phyloP scores from a whole-genome alignment of 345 rosid genomes.

The Arabis hirsuta region DNA sequence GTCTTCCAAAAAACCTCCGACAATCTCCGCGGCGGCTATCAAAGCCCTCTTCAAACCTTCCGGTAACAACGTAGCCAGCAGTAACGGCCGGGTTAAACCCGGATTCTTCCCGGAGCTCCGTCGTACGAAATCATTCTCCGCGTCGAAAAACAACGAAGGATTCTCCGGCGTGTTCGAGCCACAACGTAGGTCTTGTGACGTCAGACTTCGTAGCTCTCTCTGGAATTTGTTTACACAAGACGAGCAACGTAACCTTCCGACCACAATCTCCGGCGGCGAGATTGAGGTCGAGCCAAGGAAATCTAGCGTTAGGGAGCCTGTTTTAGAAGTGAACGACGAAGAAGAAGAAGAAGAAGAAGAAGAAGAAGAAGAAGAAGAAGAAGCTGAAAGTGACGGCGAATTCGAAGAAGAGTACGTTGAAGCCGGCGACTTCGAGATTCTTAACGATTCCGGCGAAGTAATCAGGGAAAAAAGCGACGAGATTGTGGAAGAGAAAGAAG shows the following conservation, averaged over 20 bases:
- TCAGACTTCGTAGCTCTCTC: slow-evolving; percentile 75
- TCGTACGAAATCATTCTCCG: slow-evolving; percentile 91
- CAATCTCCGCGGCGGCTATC: slow-evolving; percentile 60
- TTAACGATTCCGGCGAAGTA: slow-evolving; percentile 52
- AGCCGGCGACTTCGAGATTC: slow-evolving; percentile 47
- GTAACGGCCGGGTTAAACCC: slow-evolving; percentile 42
- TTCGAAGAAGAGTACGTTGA: slow-evolving; percentile 40
- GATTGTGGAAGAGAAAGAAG: slow-evolving; percentile 62
- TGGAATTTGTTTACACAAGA: slow-evolving; percentile 75
- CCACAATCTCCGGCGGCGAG: slow-evolving; percentile 40
- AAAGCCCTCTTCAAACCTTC: slow-evolving; percentile 66
- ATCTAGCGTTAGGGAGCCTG: slow-evolving; percentile 55
- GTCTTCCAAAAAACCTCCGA: slow-evolving; percentile 61
- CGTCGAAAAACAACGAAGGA: slow-evolving; percentile 86
- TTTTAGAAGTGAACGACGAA: slow-evolving; percentile 62
- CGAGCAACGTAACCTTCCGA: slow-evolving; percentile 54
- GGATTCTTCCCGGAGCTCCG: slow-evolving; percentile 92
- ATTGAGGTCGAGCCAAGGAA: slow-evolving; percentile 55
- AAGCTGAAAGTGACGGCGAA: slow-evolving; percentile 50
- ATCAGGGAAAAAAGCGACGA: slow-evolving; percentile 51
- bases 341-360: slow-evolving; percentile 52
- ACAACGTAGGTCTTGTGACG: slow-evolving; percentile 96
- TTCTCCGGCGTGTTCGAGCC: slow-evolving; percentile 91
- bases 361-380: slow-evolving; percentile 50
- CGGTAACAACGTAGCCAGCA: slow-evolving; percentile 33